Evolutionary conservation across 345 rosid genomes (phyloP), one percentile per base, ranked within the genome.

Genomic region (Nephelium lappaceum): DNA sequence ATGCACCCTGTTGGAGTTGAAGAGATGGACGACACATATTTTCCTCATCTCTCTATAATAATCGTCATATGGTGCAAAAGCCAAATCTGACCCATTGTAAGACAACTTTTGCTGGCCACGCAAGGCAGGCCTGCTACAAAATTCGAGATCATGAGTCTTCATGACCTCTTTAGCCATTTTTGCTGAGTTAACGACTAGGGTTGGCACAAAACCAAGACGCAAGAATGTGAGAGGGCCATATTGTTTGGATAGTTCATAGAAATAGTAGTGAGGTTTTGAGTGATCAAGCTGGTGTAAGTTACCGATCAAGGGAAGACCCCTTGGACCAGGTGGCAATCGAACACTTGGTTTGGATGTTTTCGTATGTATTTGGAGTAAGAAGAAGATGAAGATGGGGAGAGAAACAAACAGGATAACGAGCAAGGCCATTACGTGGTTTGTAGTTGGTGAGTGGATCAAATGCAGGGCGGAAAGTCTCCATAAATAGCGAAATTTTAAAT

Each of bases 201-300:
- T 38, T 24, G 87, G 84, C 25, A 58, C 72, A 7, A 12, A 66
- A 12, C 89, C 94, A 15, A 89, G 83, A 16, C 75, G 73, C 49
- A 88, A 39, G 31, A 82, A 85, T 81, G 85, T 77, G 25, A 92
- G 83, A 15, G 94, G 84, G 36, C 92, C 93, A 67, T 83, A 85
- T 66, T 79, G 79, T 57, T 79, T 58, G 1, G 94, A 92, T 8
- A 92, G 88, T 1, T 78, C 67, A 78, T 84, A 75, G 36, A 89
- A 66, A 68, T 65, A 69, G 6, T 7, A 53, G 47, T 89, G 89
- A 18, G 75, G 78, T 69, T 55, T 61, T 47, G 82, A 82, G 63
- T 6, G 49, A 75, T 75, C 71, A 23, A 86, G 53, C 31, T 80
- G 86, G 72, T 81, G 88, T 11, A 92, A 72, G 86, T 89, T 90